A percentile compares a stretch with the other conserved stretches of the same genome.
Conservation (phyloP, 2,329 filamentous ascomycete genomes). For the Colletotrichum graminicola region DNA sequence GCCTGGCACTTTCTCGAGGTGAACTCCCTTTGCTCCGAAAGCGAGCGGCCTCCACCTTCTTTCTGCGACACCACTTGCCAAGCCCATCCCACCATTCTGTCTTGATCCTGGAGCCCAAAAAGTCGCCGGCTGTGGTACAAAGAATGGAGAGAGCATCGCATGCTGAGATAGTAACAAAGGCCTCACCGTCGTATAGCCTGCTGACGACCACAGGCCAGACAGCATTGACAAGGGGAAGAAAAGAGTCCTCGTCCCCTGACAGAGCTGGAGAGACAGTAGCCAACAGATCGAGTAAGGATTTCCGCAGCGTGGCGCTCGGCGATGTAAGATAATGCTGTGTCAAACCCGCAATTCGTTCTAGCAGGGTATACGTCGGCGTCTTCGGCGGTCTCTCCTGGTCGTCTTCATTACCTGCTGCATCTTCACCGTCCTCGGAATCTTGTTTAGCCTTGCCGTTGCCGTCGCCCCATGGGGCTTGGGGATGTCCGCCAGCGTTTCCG, state of each 20-base stretch:
- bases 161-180: constrained; percentile 77
- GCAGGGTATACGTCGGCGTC: constrained; percentile 82
- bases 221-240: constrained; percentile 89
- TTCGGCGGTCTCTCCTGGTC: constrained; percentile 70
- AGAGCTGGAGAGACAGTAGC: constrained; percentile 79
- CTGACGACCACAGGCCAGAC: constrained; percentile 86
- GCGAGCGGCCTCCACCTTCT: constrained; percentile 54
- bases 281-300: constrained; percentile 82
- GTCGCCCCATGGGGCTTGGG: constrained; percentile 51
- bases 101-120: constrained; percentile 81
- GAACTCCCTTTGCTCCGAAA: constrained; percentile 13
- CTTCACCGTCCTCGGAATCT: constrained; percentile 46
- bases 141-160: constrained; percentile 76
- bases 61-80: constrained; percentile 60
- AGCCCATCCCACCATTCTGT: constrained; percentile 75
- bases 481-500: constrained; percentile 50
- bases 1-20: constrained; percentile 3
- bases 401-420: background rate
- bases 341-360: constrained; percentile 83
- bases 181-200: constrained; percentile 75
- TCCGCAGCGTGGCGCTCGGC: constrained; percentile 81
- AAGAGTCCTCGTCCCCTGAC: constrained; percentile 81
- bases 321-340: constrained; percentile 94
- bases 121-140: constrained; percentile 81
- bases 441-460: constrained; percentile 17